phyloP scores from a whole-genome alignment of 169 alveolate genomes.

The Cystoisospora suis region DNA sequence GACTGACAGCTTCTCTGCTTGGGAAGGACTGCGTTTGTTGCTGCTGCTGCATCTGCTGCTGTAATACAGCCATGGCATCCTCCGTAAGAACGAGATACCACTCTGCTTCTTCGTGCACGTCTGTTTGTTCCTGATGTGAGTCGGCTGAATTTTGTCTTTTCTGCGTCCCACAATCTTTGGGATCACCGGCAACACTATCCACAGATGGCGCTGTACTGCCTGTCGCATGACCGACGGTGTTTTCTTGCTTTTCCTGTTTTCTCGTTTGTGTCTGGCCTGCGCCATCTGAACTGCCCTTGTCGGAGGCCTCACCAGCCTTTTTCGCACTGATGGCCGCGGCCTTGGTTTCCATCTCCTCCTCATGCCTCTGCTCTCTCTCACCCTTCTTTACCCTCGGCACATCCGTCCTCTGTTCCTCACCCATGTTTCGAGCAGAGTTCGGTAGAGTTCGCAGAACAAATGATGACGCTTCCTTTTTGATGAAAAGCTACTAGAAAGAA shows the following conservation, averaged over 20 bases:
- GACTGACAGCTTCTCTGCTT: not conserved
- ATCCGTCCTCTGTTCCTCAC: not conserved
- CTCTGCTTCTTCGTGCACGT: not conserved
- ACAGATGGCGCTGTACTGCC: not conserved
- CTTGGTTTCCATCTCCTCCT: not conserved
- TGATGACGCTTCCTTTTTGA: too few relatives aligned
- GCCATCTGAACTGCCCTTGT: not conserved
- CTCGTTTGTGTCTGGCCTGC: not conserved
- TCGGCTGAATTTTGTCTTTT: not conserved
- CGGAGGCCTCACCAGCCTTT: not conserved
- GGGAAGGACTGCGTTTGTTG: not conserved
- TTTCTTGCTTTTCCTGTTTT: not conserved
- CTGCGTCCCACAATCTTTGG: not conserved
- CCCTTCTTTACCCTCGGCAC: not conserved
- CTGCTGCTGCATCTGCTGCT: not conserved
- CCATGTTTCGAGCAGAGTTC: too few relatives aligned
- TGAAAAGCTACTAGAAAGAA: too few relatives aligned
- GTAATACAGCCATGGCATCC: constrained; percentile 1
- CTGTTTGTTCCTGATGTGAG: not conserved
- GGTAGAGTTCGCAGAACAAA: too few relatives aligned
- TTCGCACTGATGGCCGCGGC: not conserved
- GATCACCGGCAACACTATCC: not conserved
- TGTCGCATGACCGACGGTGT: not conserved
- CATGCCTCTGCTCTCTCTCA: not conserved
- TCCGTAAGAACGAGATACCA: constrained; percentile 4